A percentile compares a stretch with the other conserved stretches of the same genome.
phyloP scores from a whole-genome alignment of 768 basidiomycete genomes.

The Cantharellus cinnabarinus region DNA sequence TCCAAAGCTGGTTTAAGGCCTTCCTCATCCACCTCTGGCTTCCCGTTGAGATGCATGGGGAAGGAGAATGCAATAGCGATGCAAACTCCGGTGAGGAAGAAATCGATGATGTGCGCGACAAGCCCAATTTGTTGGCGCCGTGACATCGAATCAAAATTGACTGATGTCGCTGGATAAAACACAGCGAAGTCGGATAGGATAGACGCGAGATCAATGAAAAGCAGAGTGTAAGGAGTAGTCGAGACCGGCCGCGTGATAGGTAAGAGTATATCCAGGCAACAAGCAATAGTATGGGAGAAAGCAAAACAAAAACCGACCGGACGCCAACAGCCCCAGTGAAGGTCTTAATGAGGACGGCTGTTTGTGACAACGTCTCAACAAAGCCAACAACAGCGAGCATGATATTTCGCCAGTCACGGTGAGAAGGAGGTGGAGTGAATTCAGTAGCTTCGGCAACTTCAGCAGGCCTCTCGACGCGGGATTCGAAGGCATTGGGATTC shows the following conservation, averaged over 20 bases:
- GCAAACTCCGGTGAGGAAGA: not conserved
- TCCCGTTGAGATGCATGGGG: not conserved
- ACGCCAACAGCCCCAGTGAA: not conserved
- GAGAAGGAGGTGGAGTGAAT: not conserved
- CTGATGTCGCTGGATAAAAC: not conserved
- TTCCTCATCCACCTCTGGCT: not conserved
- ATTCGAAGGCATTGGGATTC: not conserved
- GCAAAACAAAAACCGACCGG: not conserved
- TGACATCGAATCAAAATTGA: not conserved
- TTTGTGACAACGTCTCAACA: not conserved
- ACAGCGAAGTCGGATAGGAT: not conserved
- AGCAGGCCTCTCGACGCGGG: not conserved
- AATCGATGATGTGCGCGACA: not conserved
- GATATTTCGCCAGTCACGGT: not conserved
- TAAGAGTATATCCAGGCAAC: not conserved
- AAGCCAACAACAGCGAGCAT: not conserved
- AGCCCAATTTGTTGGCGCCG: not conserved
- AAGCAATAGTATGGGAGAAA: not conserved
- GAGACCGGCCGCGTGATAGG: not conserved
- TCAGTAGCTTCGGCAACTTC: not conserved
- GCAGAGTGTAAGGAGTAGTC: not conserved
- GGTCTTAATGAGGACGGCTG: not conserved
- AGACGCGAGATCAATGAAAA: not conserved
- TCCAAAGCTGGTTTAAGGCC: conserved; percentile 2
- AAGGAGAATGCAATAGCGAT: not conserved